Percentiles rank a stretch among this genome's conserved stretches.
Evolutionary conservation across 2,329 filamentous ascomycete species (phyloP).

Genomic region (Onygenales sp.): DNA sequence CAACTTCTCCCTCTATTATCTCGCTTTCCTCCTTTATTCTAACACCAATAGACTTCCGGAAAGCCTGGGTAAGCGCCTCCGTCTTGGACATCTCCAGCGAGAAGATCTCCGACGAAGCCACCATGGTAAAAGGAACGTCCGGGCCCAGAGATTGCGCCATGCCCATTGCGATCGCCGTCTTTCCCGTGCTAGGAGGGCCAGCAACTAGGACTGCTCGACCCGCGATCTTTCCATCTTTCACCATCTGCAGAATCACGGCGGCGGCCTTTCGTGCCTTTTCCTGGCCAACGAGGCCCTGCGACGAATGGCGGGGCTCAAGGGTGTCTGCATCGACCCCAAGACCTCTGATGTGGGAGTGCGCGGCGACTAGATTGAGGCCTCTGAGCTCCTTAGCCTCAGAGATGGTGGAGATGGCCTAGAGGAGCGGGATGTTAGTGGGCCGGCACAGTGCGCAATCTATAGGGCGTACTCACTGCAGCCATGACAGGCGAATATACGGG

Average conservation of each 20-base stretch:
- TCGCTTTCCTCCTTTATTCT: slow-evolving; percentile 98
- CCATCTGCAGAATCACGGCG: slow-evolving; percentile 95
- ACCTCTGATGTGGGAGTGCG: slow-evolving; percentile 94
- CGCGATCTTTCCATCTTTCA: slow-evolving; percentile 96
- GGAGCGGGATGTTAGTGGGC: not conserved
- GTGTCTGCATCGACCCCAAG: slow-evolving; percentile 88
- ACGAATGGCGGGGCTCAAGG: slow-evolving; percentile 72
- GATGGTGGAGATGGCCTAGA: slow-evolving; percentile 64
- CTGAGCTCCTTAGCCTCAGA: slow-evolving; percentile 93
- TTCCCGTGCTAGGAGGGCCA: slow-evolving; percentile 91
- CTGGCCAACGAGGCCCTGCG: slow-evolving; percentile 91
- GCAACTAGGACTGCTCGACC: slow-evolving; percentile 90
- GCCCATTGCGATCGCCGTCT: slow-evolving; percentile 97
- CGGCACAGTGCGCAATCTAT: not conserved
- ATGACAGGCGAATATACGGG: slow-evolving; percentile 14
- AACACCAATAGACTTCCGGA: slow-evolving; percentile 95
- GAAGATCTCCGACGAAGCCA: slow-evolving; percentile 95
- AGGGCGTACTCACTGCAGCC: slow-evolving; percentile 26
- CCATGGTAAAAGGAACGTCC: slow-evolving; percentile 92
- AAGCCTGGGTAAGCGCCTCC: slow-evolving; percentile 95
- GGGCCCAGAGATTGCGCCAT: slow-evolving; percentile 93
- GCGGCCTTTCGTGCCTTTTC: slow-evolving; percentile 94
- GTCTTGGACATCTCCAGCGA: slow-evolving; percentile 99
- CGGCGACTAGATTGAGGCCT: slow-evolving; percentile 93
- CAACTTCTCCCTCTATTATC: slow-evolving; percentile 97